Conservation (phyloP, 2,329 filamentous ascomycete species). For the Colletotrichum cuscutae region DNA sequence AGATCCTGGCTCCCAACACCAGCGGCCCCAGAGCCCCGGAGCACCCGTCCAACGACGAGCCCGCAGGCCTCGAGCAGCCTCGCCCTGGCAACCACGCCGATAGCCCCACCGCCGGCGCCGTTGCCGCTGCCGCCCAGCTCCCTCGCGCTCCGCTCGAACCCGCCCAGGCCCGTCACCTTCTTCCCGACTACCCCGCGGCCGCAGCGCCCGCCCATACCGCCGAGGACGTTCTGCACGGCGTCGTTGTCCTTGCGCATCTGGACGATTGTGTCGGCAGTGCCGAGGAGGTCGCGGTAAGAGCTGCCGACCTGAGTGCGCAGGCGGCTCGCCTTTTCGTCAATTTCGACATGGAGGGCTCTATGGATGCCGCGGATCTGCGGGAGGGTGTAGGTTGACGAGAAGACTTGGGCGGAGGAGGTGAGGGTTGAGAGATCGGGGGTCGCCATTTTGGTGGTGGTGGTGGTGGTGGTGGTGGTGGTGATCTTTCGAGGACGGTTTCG, state of each 20-base stretch:
- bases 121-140: background rate
- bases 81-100: slow-evolving; percentile 50
- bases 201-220: slow-evolving; percentile 79
- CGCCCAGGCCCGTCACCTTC: slow-evolving; percentile 68
- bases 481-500: background rate
- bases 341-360: slow-evolving; percentile 65
- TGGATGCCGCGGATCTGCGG: slow-evolving; percentile 73
- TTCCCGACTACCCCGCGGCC: slow-evolving; percentile 76
- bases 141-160: slow-evolving; percentile 49
- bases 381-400: slow-evolving; percentile 65
- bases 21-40: slow-evolving; percentile 54
- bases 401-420: slow-evolving; percentile 64
- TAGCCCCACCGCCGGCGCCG: background rate
- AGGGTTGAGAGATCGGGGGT: slow-evolving; percentile 59
- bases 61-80: slow-evolving; percentile 64
- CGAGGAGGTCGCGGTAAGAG: slow-evolving; percentile 88
- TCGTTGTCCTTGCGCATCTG: slow-evolving; percentile 86
- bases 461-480: background rate
- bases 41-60: slow-evolving; percentile 58
- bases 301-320: slow-evolving; percentile 72
- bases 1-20: slow-evolving; percentile 40
- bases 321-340: slow-evolving; percentile 71
- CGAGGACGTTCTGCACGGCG: slow-evolving; percentile 76
- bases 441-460: slow-evolving; percentile 17
- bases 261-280: slow-evolving; percentile 93